Percentiles rank a stretch among this genome's conserved stretches.
phyloP scores from a whole-genome alignment of 495 filamentous ascomycete species.

The Penicillium subrubescens region DNA sequence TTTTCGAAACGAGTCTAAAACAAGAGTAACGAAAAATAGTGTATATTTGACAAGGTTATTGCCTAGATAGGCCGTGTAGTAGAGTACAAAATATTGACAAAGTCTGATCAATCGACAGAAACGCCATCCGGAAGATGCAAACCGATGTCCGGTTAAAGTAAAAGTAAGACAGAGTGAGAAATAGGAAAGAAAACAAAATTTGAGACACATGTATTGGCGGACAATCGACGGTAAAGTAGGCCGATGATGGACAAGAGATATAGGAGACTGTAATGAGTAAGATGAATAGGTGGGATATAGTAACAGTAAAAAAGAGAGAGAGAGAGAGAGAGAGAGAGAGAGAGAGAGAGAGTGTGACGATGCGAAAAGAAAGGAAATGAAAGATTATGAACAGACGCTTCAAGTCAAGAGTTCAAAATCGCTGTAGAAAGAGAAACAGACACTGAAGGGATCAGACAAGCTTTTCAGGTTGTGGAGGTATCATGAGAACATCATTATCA shows the following conservation, averaged over 20 bases:
- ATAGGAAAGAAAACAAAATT: neutral
- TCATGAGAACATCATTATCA: slow-evolving; percentile 32
- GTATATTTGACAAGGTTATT: neutral
- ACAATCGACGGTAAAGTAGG: neutral
- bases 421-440: slow-evolving; percentile 16
- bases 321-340: no score
- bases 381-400: slow-evolving; percentile 7
- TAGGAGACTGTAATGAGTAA: neutral
- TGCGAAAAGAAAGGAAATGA: neutral
- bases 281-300: neutral
- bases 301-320: neutral
- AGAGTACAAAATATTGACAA: slow-evolving; percentile 8
- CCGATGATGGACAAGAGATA: neutral
- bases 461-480: slow-evolving; percentile 20
- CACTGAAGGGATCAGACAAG: slow-evolving; percentile 2
- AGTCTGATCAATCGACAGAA: slow-evolving; percentile 1
- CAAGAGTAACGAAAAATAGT: neutral
- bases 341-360: neutral
- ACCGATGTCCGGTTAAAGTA: neutral
- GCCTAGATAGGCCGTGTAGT: neutral
- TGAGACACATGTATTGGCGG: neutral
- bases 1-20: neutral
- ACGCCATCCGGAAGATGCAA: slow-evolving; percentile 1
- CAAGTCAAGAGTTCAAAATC: slow-evolving; percentile 15
- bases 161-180: neutral